These are phyloP conservation scores for Microcyclospora tardicrescens DNA, from an alignment of 2,329 filamentous ascomycete genomes.

Conservation along the genomic window DNA sequence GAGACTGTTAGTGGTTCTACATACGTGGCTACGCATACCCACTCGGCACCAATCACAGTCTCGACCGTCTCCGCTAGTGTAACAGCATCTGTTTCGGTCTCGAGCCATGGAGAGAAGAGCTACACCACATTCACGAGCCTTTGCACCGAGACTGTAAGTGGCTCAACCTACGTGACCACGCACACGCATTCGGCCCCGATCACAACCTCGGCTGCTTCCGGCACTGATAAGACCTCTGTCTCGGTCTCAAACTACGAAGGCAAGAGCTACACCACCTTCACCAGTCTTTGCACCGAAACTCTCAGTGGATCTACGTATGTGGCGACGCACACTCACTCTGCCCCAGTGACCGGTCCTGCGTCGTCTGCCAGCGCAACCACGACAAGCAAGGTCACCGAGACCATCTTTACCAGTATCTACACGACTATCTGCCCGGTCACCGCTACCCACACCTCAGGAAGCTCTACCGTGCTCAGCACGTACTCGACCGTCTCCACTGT, in stretches of 20 bases:
- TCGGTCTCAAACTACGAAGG: too few relatives aligned
- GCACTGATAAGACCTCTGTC: too few relatives aligned
- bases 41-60: background rate
- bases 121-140: slow-evolving; percentile 2
- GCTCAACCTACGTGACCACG: background rate
- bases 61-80: too few relatives aligned
- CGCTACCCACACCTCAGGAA: background rate
- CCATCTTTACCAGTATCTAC: slow-evolving; percentile 2
- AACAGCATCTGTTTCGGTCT: too few relatives aligned
- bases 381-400: background rate
- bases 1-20: slow-evolving; percentile 1
- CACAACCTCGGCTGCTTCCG: too few relatives aligned
- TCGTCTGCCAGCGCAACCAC: background rate
- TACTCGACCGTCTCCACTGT: slow-evolving; percentile 7
- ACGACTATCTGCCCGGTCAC: slow-evolving; percentile 7
- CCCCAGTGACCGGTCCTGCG: too few relatives aligned
- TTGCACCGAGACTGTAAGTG: slow-evolving; percentile 1
- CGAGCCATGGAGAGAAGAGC: background rate
- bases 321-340: slow-evolving; percentile 1
- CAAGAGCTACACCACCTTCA: slow-evolving; percentile 1
- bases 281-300: background rate
- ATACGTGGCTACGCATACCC: slow-evolving; percentile 1
- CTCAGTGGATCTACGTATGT: slow-evolving; percentile 1
- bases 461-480: slow-evolving; percentile 3
- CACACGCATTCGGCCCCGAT: background rate